A percentile compares a stretch with the other conserved stretches of the same genome.
phyloP scores from a whole-genome alignment of 495 filamentous ascomycete genomes.

The Aspergillus biplanus region DNA sequence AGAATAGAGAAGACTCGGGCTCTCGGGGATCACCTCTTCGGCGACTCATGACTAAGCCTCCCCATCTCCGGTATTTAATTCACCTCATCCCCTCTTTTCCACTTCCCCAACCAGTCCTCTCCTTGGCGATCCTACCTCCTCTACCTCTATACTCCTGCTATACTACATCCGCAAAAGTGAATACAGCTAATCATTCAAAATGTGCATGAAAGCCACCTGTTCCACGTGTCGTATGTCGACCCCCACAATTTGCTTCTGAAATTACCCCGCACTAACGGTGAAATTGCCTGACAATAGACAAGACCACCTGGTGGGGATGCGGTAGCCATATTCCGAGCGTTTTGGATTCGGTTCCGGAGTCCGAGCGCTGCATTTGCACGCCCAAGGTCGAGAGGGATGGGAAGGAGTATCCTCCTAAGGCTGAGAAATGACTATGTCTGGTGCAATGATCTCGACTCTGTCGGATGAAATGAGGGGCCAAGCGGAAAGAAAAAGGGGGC shows the following conservation, averaged over 20 bases:
- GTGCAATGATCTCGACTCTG: conserved; percentile 7
- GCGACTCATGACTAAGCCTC: conserved; percentile 12
- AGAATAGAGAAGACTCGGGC: background rate
- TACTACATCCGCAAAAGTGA: background rate
- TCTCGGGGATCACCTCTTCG: conserved; percentile 3
- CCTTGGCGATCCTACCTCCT: background rate
- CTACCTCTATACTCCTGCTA: background rate
- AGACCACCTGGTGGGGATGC: conserved; percentile 73
- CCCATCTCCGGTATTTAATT: background rate
- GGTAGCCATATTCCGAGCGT: conserved; percentile 68
- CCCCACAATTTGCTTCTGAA: background rate
- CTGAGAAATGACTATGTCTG: conserved; percentile 44
- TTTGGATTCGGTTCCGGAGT: conserved; percentile 62
- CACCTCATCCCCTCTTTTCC: background rate
- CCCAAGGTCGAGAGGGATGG: conserved; percentile 64
- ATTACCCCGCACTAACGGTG: background rate
- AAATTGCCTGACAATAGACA: conserved; percentile 47
- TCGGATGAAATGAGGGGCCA: too few species aligned
- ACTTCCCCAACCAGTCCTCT: background rate
- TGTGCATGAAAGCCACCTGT: conserved; percentile 57
- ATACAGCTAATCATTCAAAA: conserved; percentile 23
- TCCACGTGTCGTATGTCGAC: conserved; percentile 49
- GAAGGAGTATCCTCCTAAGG: conserved; percentile 66
- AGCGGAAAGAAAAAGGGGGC: too few species aligned
- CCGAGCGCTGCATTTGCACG: conserved; percentile 65